phyloP scores from a whole-genome alignment of 495 filamentous ascomycete genomes.

The Penicillium bialowiezense region DNA sequence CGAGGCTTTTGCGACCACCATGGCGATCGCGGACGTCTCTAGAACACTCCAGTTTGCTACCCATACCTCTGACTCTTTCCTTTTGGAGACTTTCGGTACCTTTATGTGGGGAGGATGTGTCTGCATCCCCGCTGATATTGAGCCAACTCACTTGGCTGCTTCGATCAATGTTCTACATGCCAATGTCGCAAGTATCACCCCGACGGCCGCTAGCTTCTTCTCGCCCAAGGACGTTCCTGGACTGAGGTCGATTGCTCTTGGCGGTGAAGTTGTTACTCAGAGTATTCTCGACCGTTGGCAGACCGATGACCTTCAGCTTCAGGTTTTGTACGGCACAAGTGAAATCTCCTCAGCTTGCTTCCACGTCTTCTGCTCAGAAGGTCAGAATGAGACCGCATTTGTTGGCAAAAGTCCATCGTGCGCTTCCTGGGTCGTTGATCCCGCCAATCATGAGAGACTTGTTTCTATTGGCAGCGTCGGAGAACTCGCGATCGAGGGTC shows the following conservation, averaged over 20 bases:
- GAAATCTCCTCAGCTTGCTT: constrained; percentile 36
- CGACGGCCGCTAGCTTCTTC: constrained; percentile 48
- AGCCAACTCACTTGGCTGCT: constrained; percentile 22
- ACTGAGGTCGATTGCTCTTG: constrained; percentile 38
- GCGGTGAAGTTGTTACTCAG: constrained; percentile 24
- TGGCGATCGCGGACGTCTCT: constrained; percentile 44
- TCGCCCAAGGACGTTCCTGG: constrained; percentile 37
- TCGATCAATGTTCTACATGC: constrained; percentile 35
- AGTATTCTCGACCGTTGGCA: constrained; percentile 16
- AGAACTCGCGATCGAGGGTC: constrained; percentile 62
- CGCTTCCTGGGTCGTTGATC: constrained; percentile 55
- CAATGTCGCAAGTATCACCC: constrained; percentile 36
- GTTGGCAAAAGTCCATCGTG: constrained; percentile 28
- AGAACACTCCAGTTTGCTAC: constrained; percentile 58
- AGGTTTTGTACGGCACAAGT: constrained; percentile 34
- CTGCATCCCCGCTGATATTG: constrained; percentile 37
- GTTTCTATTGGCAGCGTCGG: constrained; percentile 58
- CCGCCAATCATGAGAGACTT: constrained; percentile 48
- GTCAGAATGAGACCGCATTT: constrained; percentile 4
- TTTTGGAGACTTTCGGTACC: constrained; percentile 39
- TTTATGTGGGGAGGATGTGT: constrained; percentile 44
- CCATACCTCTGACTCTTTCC: constrained; percentile 42
- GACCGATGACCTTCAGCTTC: constrained; percentile 26
- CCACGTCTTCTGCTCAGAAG: constrained; percentile 8
- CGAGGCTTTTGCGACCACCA: constrained; percentile 41